Conservation (phyloP, 352 stramenopile species). For the Plasmopara viticola region DNA sequence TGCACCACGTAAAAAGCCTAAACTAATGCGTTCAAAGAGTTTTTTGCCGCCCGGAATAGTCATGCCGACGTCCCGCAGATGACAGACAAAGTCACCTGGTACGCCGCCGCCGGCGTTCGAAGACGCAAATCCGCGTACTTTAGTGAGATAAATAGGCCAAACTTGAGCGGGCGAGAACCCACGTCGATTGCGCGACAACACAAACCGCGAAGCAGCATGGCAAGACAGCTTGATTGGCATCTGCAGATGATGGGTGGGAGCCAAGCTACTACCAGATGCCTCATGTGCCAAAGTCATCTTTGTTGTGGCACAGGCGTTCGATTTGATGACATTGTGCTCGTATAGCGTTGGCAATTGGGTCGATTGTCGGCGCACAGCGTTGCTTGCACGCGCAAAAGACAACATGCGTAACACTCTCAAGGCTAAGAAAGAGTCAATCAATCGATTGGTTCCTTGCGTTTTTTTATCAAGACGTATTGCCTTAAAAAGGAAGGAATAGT, state of each 20-base stretch:
- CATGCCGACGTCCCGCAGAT: slow-evolving; percentile 67
- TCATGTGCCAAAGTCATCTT: neutral
- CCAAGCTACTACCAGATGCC: neutral
- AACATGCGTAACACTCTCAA: too few species aligned
- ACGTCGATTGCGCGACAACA: slow-evolving; percentile 3
- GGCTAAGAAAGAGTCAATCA: too few species aligned
- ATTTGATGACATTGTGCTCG: neutral
- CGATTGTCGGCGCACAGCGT: neutral
- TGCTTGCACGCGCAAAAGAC: neutral
- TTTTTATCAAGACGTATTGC: too few species aligned
- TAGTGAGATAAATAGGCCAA: slow-evolving; percentile 11
- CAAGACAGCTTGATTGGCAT: slow-evolving; percentile 12
- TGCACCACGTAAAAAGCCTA: slow-evolving; percentile 84
- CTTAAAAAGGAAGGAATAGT: too few species aligned
- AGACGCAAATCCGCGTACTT: slow-evolving; percentile 30
- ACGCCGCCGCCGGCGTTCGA: slow-evolving; percentile 69
- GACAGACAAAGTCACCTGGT: slow-evolving; percentile 79
- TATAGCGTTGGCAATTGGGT: neutral
- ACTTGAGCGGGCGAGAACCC: slow-evolving; percentile 1
- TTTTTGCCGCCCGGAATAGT: slow-evolving; percentile 78
- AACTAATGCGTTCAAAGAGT: slow-evolving; percentile 73
- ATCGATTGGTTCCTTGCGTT: too few species aligned
- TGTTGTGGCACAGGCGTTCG: neutral
- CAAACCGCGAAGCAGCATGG: slow-evolving; percentile 8
- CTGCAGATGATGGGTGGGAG: neutral